Evolutionary conservation across 2,329 filamentous ascomycete genomes (phyloP).

Genomic region (Tolypocladium tropicale): DNA sequence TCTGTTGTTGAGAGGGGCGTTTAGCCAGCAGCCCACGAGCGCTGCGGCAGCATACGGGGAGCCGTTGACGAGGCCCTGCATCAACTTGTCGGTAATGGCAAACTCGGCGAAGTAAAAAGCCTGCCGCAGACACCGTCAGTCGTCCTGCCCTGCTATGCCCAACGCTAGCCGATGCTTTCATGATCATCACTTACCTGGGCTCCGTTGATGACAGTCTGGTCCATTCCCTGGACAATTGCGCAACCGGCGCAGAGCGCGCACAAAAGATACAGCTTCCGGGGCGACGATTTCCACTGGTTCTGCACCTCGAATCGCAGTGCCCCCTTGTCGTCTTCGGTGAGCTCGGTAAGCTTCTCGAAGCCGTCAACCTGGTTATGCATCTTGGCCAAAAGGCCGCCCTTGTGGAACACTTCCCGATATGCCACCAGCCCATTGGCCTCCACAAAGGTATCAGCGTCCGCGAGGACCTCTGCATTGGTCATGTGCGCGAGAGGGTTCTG

Average conservation of each 20-base stretch:
- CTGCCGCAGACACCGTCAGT: conserved; percentile 13
- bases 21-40: conserved; percentile 23
- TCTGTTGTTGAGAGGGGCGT: conserved; percentile 7
- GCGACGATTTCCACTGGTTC: conserved; percentile 19
- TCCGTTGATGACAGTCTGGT: conserved; percentile 55
- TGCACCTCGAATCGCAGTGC: conserved; percentile 17
- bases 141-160: not conserved
- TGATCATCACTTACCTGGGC: conserved; percentile 34
- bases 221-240: conserved; percentile 57
- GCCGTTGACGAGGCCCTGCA: conserved; percentile 29
- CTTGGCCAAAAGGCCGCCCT: conserved; percentile 41
- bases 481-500: conserved; percentile 19
- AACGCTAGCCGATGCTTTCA: not conserved
- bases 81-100: conserved; percentile 25
- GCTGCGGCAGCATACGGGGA: conserved; percentile 9
- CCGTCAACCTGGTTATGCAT: conserved; percentile 23
- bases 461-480: conserved; percentile 17
- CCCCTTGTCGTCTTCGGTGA: conserved; percentile 18
- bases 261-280: conserved; percentile 23
- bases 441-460: conserved; percentile 26
- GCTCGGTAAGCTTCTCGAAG: conserved; percentile 16
- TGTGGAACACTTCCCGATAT: conserved; percentile 33
- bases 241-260: conserved; percentile 23
- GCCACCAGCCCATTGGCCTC: conserved; percentile 20
- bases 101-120: conserved; percentile 24